Base-by-base conservation (phyloP, 208 protist species). In the Acanthamoeba rhysodes region DNA sequence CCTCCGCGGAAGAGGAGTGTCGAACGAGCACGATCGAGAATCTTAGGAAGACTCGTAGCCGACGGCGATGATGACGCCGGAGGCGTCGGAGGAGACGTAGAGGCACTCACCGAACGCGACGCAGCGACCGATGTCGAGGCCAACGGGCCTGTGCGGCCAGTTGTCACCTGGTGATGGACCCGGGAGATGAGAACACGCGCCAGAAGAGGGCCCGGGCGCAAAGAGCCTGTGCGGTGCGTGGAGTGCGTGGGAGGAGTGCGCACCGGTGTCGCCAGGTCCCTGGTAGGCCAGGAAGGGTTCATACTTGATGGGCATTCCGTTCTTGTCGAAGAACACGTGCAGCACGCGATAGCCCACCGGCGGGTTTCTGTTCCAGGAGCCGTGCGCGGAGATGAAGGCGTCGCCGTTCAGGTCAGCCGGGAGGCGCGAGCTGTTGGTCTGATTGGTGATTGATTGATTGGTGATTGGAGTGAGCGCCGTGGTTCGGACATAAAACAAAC, bases 271-370 rank as follows among this genome's bases (percentile, higher is more conserved):
- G 50, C 82, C 82, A 20, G 82, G 82, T 24, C 82, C 82, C 37
- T 90, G 29, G 37, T 90, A 90, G 37, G 82, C 82, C 41, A 90
- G 48, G 82, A 90, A 90, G 82, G 82, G 82, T 32, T 90, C 82
- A 53, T 66, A 90, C 0, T 41, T 57, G 50, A n/a, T 64, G 27
- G 82, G 82, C 20, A 57, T 37, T 3, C 55, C 82, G 32, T 29
- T n/a, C 16, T 20, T 4, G 55, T 90, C 82, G 32, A 70, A 59
- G 59, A 70, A n/a, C 20, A 90, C 32, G n/a, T 41, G 50, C 16
- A 90, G 48, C 18, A 90, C 82, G 32, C 37, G 50, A 37, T 70
- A 90, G 18, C 82, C 82, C 37, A 64, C 53, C 4, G 70, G 70
- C 6, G 70, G 70, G 18, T 78, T 8, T 12, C 88, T 72, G 88